These are phyloP conservation scores for Phyllostachys edulis DNA, from an alignment of 176 grass and related monocot genomes.

Conservation along the genomic window DNA sequence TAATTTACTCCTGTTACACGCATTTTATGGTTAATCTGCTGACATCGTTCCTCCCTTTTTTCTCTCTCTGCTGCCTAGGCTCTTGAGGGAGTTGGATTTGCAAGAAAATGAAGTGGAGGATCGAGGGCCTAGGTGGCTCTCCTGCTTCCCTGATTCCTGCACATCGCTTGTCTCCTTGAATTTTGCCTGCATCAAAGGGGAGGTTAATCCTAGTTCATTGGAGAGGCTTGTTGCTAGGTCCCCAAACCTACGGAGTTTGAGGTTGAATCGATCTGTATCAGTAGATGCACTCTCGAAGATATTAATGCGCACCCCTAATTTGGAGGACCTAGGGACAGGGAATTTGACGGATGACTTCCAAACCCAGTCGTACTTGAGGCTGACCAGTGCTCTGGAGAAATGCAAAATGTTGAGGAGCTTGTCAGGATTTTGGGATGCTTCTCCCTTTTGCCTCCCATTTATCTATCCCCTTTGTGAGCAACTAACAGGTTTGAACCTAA, in stretches of 20 bases:
- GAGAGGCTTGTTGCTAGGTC: slow-evolving; percentile 79
- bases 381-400: slow-evolving; percentile 50
- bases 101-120: slow-evolving; percentile 96
- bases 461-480: slow-evolving; percentile 59
- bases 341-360: slow-evolving; percentile 52
- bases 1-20: background rate
- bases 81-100: slow-evolving; percentile 79
- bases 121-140: slow-evolving; percentile 75
- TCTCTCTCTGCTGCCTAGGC: slow-evolving; percentile 34
- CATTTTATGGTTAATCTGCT: slow-evolving; percentile 17
- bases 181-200: slow-evolving; percentile 78
- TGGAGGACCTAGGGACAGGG: slow-evolving; percentile 74
- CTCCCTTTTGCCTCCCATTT: slow-evolving; percentile 41
- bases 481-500: slow-evolving; percentile 76
- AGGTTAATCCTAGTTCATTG: slow-evolving; percentile 56
- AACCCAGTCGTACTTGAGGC: slow-evolving; percentile 39
- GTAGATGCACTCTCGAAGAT: slow-evolving; percentile 67
- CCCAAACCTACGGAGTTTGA: slow-evolving; percentile 69
- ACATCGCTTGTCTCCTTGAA: slow-evolving; percentile 78
- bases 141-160: slow-evolving; percentile 81
- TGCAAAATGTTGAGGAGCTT: slow-evolving; percentile 72
- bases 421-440: slow-evolving; percentile 83
- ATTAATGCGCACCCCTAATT: slow-evolving; percentile 51
- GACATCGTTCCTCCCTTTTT: background rate
- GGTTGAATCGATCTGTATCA: slow-evolving; percentile 64